Evolutionary conservation across 2,329 filamentous ascomycete species (phyloP).

Genomic region (Trichophyton schoenleinii): DNA sequence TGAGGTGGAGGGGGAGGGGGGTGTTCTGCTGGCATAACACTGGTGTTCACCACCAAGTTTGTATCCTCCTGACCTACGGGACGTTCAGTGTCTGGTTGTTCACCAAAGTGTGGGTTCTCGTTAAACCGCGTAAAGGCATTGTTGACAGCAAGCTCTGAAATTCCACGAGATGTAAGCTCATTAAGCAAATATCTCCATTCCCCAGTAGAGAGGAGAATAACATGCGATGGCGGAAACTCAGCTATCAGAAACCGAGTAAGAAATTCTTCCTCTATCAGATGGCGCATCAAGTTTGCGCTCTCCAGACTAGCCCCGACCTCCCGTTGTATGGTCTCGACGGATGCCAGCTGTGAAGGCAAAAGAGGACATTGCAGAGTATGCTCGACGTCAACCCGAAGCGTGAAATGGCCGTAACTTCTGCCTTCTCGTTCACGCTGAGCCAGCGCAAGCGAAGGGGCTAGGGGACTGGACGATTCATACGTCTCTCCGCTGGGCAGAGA

Average conservation of each 20-base stretch:
- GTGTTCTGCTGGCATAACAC: conserved; percentile 11
- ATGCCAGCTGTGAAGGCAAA: conserved; percentile 31
- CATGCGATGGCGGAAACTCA: conserved; percentile 29
- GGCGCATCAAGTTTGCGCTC: conserved; percentile 30
- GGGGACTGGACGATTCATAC: background rate
- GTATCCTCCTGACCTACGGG: conserved; percentile 30
- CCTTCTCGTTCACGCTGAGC: conserved; percentile 30
- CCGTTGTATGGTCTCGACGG: conserved; percentile 31
- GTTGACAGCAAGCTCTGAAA: conserved; percentile 25
- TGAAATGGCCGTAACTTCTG: conserved; percentile 32
- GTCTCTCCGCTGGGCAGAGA: conserved; percentile 11
- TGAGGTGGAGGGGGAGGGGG: conserved; percentile 16
- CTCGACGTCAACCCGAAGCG: conserved; percentile 32
- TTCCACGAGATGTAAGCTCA: conserved; percentile 29
- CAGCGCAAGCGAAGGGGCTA: conserved; percentile 27
- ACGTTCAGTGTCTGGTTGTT: conserved; percentile 26
- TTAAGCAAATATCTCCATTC: conserved; percentile 28
- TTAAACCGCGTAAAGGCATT: conserved; percentile 29
- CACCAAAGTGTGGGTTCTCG: conserved; percentile 28
- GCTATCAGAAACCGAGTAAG: conserved; percentile 32
- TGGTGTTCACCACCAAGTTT: conserved; percentile 19
- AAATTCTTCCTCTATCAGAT: conserved; percentile 35
- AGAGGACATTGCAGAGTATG: conserved; percentile 30
- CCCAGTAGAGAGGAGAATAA: conserved; percentile 21
- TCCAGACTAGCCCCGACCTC: conserved; percentile 27